These are phyloP conservation scores for Paramecium sonneborni DNA, from an alignment of 73 alveolate species.

Conservation along the genomic window DNA sequence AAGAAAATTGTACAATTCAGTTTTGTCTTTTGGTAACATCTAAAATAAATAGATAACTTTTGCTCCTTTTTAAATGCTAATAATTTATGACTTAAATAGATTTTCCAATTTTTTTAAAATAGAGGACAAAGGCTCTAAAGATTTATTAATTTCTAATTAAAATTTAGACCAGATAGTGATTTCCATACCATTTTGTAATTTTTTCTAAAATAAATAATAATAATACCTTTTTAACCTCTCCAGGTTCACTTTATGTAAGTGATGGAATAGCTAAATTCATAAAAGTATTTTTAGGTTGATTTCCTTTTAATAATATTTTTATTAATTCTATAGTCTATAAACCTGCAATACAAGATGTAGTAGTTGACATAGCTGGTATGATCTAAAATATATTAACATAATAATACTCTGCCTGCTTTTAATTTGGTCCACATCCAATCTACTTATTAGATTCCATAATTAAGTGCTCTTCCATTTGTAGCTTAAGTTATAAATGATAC, in stretches of 20 bases:
- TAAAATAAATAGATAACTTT: background rate
- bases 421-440: slow-evolving; percentile 95
- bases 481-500: slow-evolving; percentile 89
- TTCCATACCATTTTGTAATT: background rate
- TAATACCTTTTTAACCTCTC: background rate
- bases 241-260: background rate
- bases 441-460: slow-evolving; percentile 84
- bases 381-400: slow-evolving; percentile 51
- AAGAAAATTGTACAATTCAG: background rate
- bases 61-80: background rate
- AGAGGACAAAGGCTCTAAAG: background rate
- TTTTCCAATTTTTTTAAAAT: background rate
- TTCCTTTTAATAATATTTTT: background rate
- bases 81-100: background rate
- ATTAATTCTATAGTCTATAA: background rate
- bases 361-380: slow-evolving; percentile 96
- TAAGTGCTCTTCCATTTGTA: slow-evolving; percentile 85
- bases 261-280: background rate
- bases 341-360: slow-evolving; percentile 55
- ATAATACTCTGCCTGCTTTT: slow-evolving; percentile 88
- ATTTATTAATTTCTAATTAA: background rate
- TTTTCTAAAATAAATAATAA: background rate
- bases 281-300: background rate
- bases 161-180: slow-evolving; percentile 10
- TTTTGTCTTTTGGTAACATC: slow-evolving; percentile 38